phyloP scores from a whole-genome alignment of 768 basidiomycete species.

The Megacollybia marginata region DNA sequence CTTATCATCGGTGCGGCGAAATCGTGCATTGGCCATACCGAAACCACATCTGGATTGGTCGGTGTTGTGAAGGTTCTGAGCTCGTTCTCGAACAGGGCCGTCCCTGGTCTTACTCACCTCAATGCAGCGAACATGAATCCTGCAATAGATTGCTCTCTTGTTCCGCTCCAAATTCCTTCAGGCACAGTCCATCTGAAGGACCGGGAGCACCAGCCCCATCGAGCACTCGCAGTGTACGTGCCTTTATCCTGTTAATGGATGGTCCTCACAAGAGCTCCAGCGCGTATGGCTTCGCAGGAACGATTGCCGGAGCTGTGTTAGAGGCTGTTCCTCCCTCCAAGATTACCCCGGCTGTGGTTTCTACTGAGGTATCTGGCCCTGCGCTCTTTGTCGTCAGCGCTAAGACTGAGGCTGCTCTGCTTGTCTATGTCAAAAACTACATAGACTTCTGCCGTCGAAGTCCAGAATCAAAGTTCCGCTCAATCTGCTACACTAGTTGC shows the following conservation, averaged over 20 bases:
- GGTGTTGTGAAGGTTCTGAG: too few relatives aligned
- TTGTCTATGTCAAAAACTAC: constrained; percentile 22
- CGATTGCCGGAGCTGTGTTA: constrained; percentile 24
- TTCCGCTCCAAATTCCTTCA: too few relatives aligned
- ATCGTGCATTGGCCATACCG: too few relatives aligned
- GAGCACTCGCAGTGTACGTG: constrained; percentile 18
- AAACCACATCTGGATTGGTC: too few relatives aligned
- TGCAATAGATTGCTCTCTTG: too few relatives aligned
- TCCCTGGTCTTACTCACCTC: too few relatives aligned
- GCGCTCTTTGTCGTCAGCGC: constrained; percentile 28
- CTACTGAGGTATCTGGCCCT: neutral
- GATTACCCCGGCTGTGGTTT: constrained; percentile 3
- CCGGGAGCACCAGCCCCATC: constrained; percentile 21
- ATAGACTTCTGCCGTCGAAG: constrained; percentile 22
- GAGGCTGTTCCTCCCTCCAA: constrained; percentile 15
- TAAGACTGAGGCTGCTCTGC: constrained; percentile 23
- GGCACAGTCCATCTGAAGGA: too few relatives aligned
- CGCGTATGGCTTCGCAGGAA: constrained; percentile 29
- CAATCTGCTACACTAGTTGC: constrained; percentile 28
- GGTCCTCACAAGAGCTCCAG: constrained; percentile 8
- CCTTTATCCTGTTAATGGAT: constrained; percentile 28
- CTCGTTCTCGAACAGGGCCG: too few relatives aligned
- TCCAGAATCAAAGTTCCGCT: constrained; percentile 16
- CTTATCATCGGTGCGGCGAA: too few relatives aligned
- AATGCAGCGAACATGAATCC: too few relatives aligned